Evolutionary conservation across 495 filamentous ascomycete genomes (phyloP), one percentile per base, ranked within the genome.

Genomic region (Wilcoxina mikolae): DNA sequence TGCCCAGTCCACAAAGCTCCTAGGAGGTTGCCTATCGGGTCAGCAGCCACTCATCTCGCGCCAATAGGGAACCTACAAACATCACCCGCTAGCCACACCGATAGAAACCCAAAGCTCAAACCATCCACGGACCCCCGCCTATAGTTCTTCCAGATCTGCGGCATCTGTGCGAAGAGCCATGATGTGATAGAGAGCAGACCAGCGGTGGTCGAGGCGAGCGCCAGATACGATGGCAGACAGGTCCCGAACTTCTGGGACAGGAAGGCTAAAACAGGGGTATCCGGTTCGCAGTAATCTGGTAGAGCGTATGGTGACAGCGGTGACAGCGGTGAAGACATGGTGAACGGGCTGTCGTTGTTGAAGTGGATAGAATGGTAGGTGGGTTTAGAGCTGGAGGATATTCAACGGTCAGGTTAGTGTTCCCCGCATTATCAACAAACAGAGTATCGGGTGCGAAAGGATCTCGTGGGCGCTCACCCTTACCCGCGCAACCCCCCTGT

Each of bases 81-180:
- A 66, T 86, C 82, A 25, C 82, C 82, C 3, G 81, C 64, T 52
- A 81, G 73, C 82, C 82, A 86, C 63, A 83, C 80, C 1, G 77
- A 68, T 35, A 86, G 67, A 60, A 86, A 86, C 54, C 77, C 82
- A 51, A 81, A 72, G 2, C 79, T 83, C 38, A 86, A 64, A 3
- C 82, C 82, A 4, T 80, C 78, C 0, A 81, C 83, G 2, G 81
- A 84, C 56, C 78, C 70, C 7, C 82, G 60, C 44, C 72, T 72
- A 58, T 77, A 78, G 64, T 86, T 86, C 70, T 83, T 83, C 67
- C 75, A 79, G 41, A 86, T 82, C 59, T 86, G 82, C 2, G 82
- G 82, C 18, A 85, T 68, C 65, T 85, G 83, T 25, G 83, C 82
- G 61, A 84, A 86, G n/a, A 86, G 71, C 82, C 82, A 86, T 47